A percentile compares a stretch with the other conserved stretches of the same genome.
phyloP scores from a whole-genome alignment of 148 eudicot genomes.

The Beta vulgaris region DNA sequence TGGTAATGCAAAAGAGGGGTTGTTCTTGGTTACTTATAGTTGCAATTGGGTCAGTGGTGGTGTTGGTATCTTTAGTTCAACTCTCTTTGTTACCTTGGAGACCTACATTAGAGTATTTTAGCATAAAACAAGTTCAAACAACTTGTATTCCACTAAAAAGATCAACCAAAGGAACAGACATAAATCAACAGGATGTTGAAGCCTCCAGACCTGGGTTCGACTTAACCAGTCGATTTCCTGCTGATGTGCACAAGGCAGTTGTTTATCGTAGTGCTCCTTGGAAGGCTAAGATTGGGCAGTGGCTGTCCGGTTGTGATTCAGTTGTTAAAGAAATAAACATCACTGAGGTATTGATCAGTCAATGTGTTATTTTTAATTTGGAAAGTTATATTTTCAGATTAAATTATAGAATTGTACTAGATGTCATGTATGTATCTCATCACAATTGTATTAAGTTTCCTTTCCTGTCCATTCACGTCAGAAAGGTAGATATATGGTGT shows the following conservation, averaged over 20 bases:
- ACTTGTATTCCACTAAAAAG: slow-evolving; percentile 40
- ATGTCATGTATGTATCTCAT: background rate
- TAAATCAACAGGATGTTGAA: slow-evolving; percentile 14
- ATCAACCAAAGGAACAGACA: slow-evolving; percentile 30
- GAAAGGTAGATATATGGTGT: slow-evolving; percentile 1
- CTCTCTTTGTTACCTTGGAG: slow-evolving; percentile 47
- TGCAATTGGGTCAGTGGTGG: slow-evolving; percentile 46
- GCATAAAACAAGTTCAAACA: slow-evolving; percentile 37
- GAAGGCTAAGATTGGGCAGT: slow-evolving; percentile 82
- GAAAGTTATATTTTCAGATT: background rate
- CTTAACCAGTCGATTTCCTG: slow-evolving; percentile 39
- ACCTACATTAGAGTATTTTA: slow-evolving; percentile 47
- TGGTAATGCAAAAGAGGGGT: slow-evolving; percentile 46
- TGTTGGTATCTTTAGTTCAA: slow-evolving; percentile 50
- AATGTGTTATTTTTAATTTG: background rate
- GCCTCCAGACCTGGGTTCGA: slow-evolving; percentile 18
- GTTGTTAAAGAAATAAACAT: slow-evolving; percentile 43
- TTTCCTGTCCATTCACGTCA: background rate
- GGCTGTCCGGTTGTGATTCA: slow-evolving; percentile 79
- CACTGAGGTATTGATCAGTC: slow-evolving; percentile 53
- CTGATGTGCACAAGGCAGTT: slow-evolving; percentile 66
- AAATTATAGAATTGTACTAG: background rate
- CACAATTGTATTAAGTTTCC: too few relatives aligned
- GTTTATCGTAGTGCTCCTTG: slow-evolving; percentile 84
- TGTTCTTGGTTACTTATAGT: slow-evolving; percentile 61